phyloP scores from a whole-genome alignment of 768 basidiomycete genomes.

The Suillus fuscotomentosus region DNA sequence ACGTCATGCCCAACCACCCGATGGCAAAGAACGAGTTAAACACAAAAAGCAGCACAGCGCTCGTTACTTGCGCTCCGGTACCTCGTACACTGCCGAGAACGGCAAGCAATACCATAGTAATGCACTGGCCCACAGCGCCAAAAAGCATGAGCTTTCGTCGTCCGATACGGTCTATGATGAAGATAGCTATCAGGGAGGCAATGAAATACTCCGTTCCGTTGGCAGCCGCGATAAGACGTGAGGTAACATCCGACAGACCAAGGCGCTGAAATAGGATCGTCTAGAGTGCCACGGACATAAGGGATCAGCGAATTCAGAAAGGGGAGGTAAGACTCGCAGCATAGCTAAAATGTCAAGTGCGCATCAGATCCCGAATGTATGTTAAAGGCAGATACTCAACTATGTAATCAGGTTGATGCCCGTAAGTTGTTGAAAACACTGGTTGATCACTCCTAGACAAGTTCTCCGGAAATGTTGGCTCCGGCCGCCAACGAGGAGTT shows the following conservation, averaged over 20 bases:
- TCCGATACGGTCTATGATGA: conserved; percentile 69
- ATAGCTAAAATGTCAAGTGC: conserved; percentile 18
- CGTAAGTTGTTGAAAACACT: conserved; percentile 70
- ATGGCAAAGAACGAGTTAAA: conserved; percentile 72
- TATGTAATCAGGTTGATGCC: conserved; percentile 69
- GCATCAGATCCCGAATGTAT: neutral
- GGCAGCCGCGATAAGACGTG: conserved; percentile 61
- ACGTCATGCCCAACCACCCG: conserved; percentile 72
- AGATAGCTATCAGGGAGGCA: conserved; percentile 70
- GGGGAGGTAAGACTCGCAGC: conserved; percentile 22
- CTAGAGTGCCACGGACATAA: conserved; percentile 16
- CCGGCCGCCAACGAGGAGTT: conserved; percentile 54
- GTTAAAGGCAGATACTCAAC: conserved; percentile 22
- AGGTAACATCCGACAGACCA: conserved; percentile 56
- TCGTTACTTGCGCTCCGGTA: conserved; percentile 46
- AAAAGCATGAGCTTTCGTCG: conserved; percentile 71
- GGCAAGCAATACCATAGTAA: conserved; percentile 60
- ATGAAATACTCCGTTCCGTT: conserved; percentile 74
- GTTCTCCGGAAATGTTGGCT: conserved; percentile 62
- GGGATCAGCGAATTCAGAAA: neutral
- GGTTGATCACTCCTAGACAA: conserved; percentile 52
- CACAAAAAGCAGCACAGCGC: conserved; percentile 59
- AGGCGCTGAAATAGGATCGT: conserved; percentile 57
- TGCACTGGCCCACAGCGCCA: conserved; percentile 58
- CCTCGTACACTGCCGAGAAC: conserved; percentile 53